These are phyloP conservation scores for Thalassiosira mediterranea DNA, from an alignment of 352 stramenopile species.

Conservation along the genomic window DNA sequence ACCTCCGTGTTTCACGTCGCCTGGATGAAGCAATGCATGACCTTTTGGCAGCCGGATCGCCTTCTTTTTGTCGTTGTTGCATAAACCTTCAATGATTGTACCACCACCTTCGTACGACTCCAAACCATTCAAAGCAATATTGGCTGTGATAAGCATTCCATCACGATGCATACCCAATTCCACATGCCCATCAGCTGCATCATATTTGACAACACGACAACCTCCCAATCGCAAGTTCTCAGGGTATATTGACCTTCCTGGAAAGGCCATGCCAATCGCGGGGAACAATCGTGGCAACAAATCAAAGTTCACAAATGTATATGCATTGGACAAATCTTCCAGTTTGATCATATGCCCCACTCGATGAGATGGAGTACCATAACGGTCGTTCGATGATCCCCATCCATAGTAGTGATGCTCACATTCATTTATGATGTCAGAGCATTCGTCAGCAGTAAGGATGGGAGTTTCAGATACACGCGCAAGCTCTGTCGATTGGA, in stretches of 20 bases:
- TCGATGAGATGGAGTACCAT: constrained; percentile 36
- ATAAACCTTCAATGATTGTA: constrained; percentile 35
- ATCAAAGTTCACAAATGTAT: constrained; percentile 51
- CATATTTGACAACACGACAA: constrained; percentile 55
- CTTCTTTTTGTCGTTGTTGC: too few species aligned
- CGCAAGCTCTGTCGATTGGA: constrained; percentile 25
- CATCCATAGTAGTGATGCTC: constrained; percentile 51
- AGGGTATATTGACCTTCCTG: neutral
- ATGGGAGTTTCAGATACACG: constrained; percentile 36
- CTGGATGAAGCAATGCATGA: constrained; percentile 40
- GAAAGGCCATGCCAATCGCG: constrained; percentile 35
- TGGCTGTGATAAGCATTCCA: constrained; percentile 48
- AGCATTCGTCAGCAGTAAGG: constrained; percentile 29
- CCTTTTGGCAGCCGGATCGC: constrained; percentile 36
- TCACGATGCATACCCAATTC: constrained; percentile 54
- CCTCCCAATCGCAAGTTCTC: constrained; percentile 44
- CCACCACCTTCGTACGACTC: constrained; percentile 42
- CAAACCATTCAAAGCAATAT: constrained; percentile 47
- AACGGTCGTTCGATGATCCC: constrained; percentile 28
- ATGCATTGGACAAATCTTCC: constrained; percentile 38
- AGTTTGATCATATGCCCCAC: constrained; percentile 44
- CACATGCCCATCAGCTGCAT: constrained; percentile 40
- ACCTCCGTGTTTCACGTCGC: constrained; percentile 43
- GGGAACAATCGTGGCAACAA: constrained; percentile 46
- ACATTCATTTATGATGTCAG: constrained; percentile 40